Percentiles rank a stretch among this genome's conserved stretches.
Evolutionary conservation across 1,284 basidiomycete species (phyloP).

Genomic region (Ceratorhiza oryzae-sativae): DNA sequence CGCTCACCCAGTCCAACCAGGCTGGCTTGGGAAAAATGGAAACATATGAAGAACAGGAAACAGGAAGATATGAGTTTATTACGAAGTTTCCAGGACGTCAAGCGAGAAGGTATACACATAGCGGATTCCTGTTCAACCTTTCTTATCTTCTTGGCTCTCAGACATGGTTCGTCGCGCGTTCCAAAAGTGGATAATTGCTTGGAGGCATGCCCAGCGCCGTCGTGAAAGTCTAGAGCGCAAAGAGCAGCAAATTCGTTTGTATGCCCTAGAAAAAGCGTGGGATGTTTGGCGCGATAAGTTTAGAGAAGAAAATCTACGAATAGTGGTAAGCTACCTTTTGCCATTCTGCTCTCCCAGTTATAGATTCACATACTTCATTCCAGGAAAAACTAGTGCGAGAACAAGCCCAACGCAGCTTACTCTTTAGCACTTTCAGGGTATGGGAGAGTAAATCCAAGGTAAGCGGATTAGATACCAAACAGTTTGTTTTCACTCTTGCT

Average conservation of each 20-base stretch:
- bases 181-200: constrained; percentile 68
- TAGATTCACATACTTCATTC: constrained; percentile 11
- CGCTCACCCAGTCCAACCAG: constrained; percentile 49
- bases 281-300: constrained; percentile 78
- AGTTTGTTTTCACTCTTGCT: constrained; percentile 38
- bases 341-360: background rate
- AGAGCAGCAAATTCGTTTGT: constrained; percentile 66
- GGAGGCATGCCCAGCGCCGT: constrained; percentile 64
- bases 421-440: constrained; percentile 69
- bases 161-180: constrained; percentile 73
- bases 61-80: constrained; percentile 74
- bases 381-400: constrained; percentile 68
- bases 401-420: constrained; percentile 63
- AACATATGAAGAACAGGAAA: constrained; percentile 63
- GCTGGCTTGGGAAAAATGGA: constrained; percentile 71
- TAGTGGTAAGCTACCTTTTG: constrained; percentile 59
- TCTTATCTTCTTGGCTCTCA: constrained; percentile 46
- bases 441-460: constrained; percentile 79
- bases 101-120: constrained; percentile 65
- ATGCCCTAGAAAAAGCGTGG: constrained; percentile 64
- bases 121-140: too few species aligned
- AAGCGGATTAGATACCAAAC: constrained; percentile 43
- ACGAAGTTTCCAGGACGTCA: constrained; percentile 79
- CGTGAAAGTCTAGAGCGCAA: constrained; percentile 63
- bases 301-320: constrained; percentile 65